A percentile compares a stretch with the other conserved stretches of the same genome.
phyloP scores from a whole-genome alignment of 352 stramenopile genomes.

The Globisporangium nunn region DNA sequence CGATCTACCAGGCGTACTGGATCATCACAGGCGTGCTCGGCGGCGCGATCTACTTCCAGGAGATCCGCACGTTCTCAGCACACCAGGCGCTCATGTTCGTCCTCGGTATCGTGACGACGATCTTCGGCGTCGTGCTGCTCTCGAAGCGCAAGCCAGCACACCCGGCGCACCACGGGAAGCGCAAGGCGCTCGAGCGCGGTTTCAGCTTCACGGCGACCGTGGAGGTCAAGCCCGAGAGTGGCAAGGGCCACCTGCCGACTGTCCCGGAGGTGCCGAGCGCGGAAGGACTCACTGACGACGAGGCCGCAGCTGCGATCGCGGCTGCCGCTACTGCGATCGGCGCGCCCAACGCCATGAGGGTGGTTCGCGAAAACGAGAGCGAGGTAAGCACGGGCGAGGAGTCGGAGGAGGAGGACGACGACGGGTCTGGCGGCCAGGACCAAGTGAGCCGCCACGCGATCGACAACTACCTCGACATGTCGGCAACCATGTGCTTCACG shows the following conservation, averaged over 20 bases:
- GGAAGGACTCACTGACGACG: slow-evolving; percentile 8
- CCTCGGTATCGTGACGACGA: slow-evolving; percentile 72
- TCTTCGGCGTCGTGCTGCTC: slow-evolving; percentile 79
- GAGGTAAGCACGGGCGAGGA: slow-evolving; percentile 31
- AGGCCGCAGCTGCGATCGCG: background rate
- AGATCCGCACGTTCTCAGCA: slow-evolving; percentile 73
- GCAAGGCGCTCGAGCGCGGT: slow-evolving; percentile 49
- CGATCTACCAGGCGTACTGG: slow-evolving; percentile 86
- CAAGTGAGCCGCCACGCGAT: slow-evolving; percentile 70
- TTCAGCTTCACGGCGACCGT: slow-evolving; percentile 49
- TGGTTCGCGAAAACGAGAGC: slow-evolving; percentile 28
- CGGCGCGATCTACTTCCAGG: slow-evolving; percentile 89
- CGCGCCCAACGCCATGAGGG: slow-evolving; percentile 14
- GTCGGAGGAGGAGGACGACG: slow-evolving; percentile 27
- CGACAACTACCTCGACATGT: slow-evolving; percentile 85
- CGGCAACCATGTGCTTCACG: slow-evolving; percentile 57
- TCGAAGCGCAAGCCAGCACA: slow-evolving; percentile 57
- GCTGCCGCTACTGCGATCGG: background rate
- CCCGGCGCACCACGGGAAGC: slow-evolving; percentile 31
- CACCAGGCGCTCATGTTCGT: slow-evolving; percentile 79
- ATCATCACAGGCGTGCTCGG: slow-evolving; percentile 86
- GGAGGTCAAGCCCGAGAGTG: slow-evolving; percentile 22
- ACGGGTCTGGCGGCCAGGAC: slow-evolving; percentile 12
- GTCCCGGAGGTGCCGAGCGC: slow-evolving; percentile 19
- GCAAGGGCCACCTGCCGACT: slow-evolving; percentile 9